Conservation (phyloP, 495 filamentous ascomycete genomes). For the Daldinia vernicosa region DNA sequence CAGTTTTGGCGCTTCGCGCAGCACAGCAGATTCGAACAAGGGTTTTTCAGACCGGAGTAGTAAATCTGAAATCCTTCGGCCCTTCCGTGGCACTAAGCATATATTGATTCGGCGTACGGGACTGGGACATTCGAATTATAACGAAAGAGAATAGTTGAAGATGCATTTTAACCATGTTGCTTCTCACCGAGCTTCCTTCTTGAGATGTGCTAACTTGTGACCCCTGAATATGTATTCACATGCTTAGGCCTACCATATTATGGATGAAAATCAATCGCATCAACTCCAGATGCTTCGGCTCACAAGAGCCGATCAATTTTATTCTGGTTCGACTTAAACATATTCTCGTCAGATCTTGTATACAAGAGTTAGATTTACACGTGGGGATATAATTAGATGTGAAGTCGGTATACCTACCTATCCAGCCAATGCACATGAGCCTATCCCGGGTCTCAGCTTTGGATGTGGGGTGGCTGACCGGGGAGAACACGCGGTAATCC, state of each 20-base stretch:
- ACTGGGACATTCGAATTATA: background rate
- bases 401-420: constrained; percentile 4
- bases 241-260: background rate
- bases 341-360: background rate
- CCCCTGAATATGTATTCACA: background rate
- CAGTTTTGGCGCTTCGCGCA: background rate
- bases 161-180: background rate
- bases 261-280: background rate
- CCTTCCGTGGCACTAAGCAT: background rate
- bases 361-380: background rate
- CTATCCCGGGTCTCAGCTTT: background rate
- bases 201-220: background rate
- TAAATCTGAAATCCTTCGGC: background rate
- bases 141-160: background rate
- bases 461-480: constrained; percentile 6
- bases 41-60: background rate
- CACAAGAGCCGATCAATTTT: background rate
- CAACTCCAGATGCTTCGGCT: background rate
- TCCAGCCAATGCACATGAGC: background rate
- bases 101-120: background rate
- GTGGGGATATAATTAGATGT: background rate
- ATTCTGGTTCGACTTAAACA: background rate
- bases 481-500: constrained; percentile 6
- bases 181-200: background rate
- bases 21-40: background rate